Conservation (phyloP, 1,284 basidiomycete genomes). For the Apiotrichum sp. region DNA sequence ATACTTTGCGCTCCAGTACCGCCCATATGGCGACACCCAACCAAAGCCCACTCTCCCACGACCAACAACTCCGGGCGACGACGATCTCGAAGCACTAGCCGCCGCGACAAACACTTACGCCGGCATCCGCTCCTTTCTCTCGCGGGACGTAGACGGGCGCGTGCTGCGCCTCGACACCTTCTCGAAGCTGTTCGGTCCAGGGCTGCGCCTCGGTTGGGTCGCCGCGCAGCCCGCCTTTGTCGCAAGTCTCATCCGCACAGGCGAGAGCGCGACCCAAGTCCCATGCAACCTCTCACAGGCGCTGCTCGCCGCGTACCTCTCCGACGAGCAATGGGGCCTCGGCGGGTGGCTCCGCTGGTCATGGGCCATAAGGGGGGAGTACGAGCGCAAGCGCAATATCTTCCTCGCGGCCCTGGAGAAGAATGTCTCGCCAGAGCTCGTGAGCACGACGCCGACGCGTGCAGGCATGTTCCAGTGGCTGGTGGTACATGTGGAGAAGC, state of each 20-base stretch:
- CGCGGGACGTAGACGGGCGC: constrained; percentile 51
- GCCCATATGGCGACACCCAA: constrained; percentile 11
- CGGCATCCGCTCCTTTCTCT: constrained; percentile 41
- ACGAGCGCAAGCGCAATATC: constrained; percentile 49
- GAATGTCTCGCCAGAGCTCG: constrained; percentile 33
- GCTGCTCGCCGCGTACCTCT: constrained; percentile 49
- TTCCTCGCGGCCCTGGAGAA: constrained; percentile 39
- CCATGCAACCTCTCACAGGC: constrained; percentile 52
- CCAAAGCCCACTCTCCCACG: constrained; percentile 12
- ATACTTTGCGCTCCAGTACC: constrained; percentile 30
- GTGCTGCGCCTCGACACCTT: constrained; percentile 50
- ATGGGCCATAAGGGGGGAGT: constrained; percentile 47
- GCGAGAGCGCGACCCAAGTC: constrained; percentile 51
- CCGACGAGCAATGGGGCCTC: constrained; percentile 44
- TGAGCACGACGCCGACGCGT: constrained; percentile 40
- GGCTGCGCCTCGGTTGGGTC: constrained; percentile 52
- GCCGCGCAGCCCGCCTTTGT: constrained; percentile 48
- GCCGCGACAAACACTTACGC: constrained; percentile 19
- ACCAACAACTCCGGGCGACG: constrained; percentile 12
- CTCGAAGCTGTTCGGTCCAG: constrained; percentile 47
- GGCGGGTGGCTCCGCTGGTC: constrained; percentile 48
- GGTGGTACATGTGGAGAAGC: constrained; percentile 8
- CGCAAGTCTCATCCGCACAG: constrained; percentile 35
- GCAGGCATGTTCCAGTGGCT: constrained; percentile 50
- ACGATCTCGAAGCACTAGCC: constrained; percentile 12